Conservation (phyloP, 2,329 filamentous ascomycete genomes). For the Rutstroemia sydowiana region DNA sequence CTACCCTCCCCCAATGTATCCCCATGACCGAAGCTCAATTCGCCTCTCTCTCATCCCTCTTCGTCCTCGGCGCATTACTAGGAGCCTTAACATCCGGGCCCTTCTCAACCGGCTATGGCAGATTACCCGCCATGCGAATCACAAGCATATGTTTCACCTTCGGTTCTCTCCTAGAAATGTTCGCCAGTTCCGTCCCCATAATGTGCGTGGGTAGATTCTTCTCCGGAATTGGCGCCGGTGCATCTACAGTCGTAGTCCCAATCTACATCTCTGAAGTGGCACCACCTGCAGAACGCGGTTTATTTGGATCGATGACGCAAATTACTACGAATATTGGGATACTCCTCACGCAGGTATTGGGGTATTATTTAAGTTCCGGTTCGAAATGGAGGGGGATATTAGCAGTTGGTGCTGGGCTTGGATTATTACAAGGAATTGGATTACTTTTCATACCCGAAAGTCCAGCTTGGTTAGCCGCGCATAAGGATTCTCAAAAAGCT, state of each 20-base stretch:
- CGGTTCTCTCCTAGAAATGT: conserved; percentile 68
- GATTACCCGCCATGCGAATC: conserved; percentile 67
- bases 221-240: conserved; percentile 77
- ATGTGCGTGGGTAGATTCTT: conserved; percentile 71
- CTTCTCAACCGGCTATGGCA: conserved; percentile 68
- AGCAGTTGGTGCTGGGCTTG: conserved; percentile 63
- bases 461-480: conserved; percentile 73
- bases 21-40: conserved; percentile 78
- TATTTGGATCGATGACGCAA: conserved; percentile 82
- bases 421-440: conserved; percentile 57
- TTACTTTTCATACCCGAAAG: conserved; percentile 79
- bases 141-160: conserved; percentile 69
- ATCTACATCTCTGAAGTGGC: conserved; percentile 92
- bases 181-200: conserved; percentile 58
- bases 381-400: conserved; percentile 80
- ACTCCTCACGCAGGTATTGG: conserved; percentile 71
- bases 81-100: conserved; percentile 78
- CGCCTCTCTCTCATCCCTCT: conserved; percentile 81
- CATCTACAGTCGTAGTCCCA: conserved; percentile 85
- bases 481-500: conserved; percentile 54
- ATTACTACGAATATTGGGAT: conserved; percentile 93
- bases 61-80: conserved; percentile 79
- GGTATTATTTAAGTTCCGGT: conserved; percentile 78
- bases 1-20: conserved; percentile 66
- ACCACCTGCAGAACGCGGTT: conserved; percentile 63